Base-by-base conservation (phyloP, 345 rosid species). In the Kernera saxatilis region DNA sequence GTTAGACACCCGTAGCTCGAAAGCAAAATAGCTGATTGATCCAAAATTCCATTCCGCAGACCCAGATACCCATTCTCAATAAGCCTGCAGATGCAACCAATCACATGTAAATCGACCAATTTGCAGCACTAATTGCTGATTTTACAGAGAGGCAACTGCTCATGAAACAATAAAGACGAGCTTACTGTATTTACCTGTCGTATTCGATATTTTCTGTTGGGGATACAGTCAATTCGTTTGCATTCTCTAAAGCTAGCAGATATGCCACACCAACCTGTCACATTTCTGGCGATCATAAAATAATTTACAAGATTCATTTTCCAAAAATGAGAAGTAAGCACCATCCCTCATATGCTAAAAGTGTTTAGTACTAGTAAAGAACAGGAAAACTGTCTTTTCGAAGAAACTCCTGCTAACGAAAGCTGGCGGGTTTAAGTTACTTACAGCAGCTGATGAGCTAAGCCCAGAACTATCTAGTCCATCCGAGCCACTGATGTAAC, bases 401-500 rank as follows among this genome's bases (percentile, higher is more conserved):
- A 54, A 48, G 68, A 64, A 56, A 49, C n/a, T 32, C 51, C 14
- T 57, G 56, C 27, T 50, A 51, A 14, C 7, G 6, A 58, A 62
- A 57, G 21, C 60, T 41, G 35, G 51, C 39, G 5, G 48, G 41
- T 32, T 63, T 33, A 26, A 36, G 40, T 58, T 65, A 86, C 98
- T 81, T 83, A 93, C 97, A 32, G 98, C 96, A 75, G 98, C 96
- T 49, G 97, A 93, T 73, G 98, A 93, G 82, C 98, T 93, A 76
- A 93, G 97, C 64, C 98, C 98, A 17, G 97, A 89, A 75, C 96
- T 85, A 74, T 93, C 98, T 81, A 93, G 85, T 76, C 87, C 92
- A 79, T 87, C 83, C 44, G 96, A 83, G 64, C 97, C 97, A 81
- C 82, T 86, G 46, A 88, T 86, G 80, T 81, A 93, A 46, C 98